phyloP scores from a whole-genome alignment of 352 stramenopile species.

The Phytophthora idaei region DNA sequence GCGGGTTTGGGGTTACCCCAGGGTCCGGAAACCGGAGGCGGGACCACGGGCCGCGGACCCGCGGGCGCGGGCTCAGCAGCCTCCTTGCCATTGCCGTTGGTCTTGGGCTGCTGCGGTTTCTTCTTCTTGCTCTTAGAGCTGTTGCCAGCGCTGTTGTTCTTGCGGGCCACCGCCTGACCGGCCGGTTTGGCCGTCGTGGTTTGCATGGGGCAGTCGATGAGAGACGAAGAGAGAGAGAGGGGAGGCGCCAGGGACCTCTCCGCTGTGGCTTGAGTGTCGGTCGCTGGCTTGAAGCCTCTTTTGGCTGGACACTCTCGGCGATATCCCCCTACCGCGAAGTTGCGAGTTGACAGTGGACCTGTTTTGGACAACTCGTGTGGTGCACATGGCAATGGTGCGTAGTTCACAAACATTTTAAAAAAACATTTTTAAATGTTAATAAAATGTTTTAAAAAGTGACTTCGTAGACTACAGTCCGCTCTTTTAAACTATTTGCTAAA shows the following conservation, averaged over 20 bases:
- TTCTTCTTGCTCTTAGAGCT: constrained; percentile 54
- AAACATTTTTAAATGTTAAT: too few relatives aligned
- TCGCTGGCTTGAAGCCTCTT: constrained; percentile 32
- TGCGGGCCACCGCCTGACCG: constrained; percentile 25
- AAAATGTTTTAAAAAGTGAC: too few relatives aligned
- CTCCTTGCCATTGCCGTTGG: constrained; percentile 27
- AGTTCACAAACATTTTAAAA: neutral
- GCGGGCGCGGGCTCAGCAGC: constrained; percentile 5
- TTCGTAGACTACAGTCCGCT: too few relatives aligned
- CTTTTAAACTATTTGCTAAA: too few relatives aligned
- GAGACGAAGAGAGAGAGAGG: constrained; percentile 2
- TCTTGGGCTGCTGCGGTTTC: constrained; percentile 34
- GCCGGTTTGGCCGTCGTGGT: constrained; percentile 20
- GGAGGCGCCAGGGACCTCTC: constrained; percentile 6
- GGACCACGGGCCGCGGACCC: constrained; percentile 25
- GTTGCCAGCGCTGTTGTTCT: constrained; percentile 22
- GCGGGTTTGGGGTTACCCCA: constrained; percentile 34
- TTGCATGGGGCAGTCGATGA: constrained; percentile 28
- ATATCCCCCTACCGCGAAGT: constrained; percentile 25
- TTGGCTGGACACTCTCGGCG: constrained; percentile 11
- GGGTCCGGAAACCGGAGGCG: constrained; percentile 46
- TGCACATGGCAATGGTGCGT: neutral
- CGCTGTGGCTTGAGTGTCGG: constrained; percentile 1
- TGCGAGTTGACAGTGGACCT: constrained; percentile 9
- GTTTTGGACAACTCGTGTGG: constrained; percentile 1